Evolutionary conservation across 805 yeast species (phyloP), one percentile per base, ranked within the genome.

Genomic region (Saccharomycopsis malanga): DNA sequence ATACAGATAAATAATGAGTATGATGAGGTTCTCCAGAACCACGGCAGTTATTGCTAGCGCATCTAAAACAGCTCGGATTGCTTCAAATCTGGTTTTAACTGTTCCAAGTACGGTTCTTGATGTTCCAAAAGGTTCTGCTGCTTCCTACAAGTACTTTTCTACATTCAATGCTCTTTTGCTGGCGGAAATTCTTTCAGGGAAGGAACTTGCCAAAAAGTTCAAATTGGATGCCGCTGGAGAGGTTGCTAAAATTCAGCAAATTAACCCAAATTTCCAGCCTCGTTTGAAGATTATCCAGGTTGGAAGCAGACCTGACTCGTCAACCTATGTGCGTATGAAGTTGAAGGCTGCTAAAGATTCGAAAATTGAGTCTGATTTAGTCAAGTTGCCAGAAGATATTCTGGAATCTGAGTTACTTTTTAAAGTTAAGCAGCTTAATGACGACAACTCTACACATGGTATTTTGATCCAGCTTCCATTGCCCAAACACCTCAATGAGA

Each of bases 271-370:
- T n/a, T 87, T 87, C 68, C 68, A 72, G 52, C 97, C 98, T 6
- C 73, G 74, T 46, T 71, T 91, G 57, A 81, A 86, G 34, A 88
- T 91, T 56, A 71, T 91, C 51, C 98, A 91, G 67, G 94, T 91
- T 29, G 97, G 98, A 37, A 73, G 71, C 44, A 74, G 97, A 53
- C 91, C 91, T 25, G 98, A 91, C 62, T 86, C 96, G 2, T 76
- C 86, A 12, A 86, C 96, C 9, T 91, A 91, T 66, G 97, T 91
- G 46, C 77, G 82, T 53, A 86, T 89, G 82, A 91, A 91, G 67
- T 72, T 86, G 55, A 88, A 85, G 69, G 95, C 96, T 12, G 95
- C 96, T 29, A 69, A 75, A 41, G 89, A 86, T 53, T 89, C 95
- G 25, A 81, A 83, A 49, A 83, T 93, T 48, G 68, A 67, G 32